A percentile compares a stretch with the other conserved stretches of the same genome.
Evolutionary conservation across 2,329 filamentous ascomycete genomes (phyloP).

Genomic region (Talaromyces rugulosus): DNA sequence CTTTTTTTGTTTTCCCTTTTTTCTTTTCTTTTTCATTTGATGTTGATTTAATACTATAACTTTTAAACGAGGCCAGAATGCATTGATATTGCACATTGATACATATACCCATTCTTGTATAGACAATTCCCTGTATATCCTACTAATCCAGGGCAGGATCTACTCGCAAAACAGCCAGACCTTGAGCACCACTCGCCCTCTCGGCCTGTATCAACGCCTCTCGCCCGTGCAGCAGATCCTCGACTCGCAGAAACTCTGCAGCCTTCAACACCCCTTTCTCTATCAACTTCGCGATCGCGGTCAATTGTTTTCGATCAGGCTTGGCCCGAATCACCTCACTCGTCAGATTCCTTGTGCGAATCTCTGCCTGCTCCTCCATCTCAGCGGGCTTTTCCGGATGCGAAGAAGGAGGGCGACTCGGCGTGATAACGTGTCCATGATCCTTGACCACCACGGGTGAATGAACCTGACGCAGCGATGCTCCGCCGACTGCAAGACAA

Average conservation of each 20-base stretch:
- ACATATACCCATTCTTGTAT: conserved; percentile 6
- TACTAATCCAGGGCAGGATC: conserved; percentile 11
- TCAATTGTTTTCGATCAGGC: conserved; percentile 31
- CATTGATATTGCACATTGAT: conserved; percentile 1
- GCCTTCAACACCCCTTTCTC: conserved; percentile 31
- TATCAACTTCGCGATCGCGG: conserved; percentile 30
- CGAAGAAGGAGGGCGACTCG: conserved; percentile 8
- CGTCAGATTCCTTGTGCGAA: conserved; percentile 21
- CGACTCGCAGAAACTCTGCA: conserved; percentile 26
- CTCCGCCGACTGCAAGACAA: conserved; percentile 27
- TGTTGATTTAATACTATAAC: conserved; percentile 5
- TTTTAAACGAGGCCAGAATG: neutral
- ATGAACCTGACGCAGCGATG: conserved; percentile 31
- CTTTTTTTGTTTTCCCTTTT: neutral
- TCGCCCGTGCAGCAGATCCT: conserved; percentile 31
- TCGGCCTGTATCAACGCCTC: conserved; percentile 25
- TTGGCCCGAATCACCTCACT: conserved; percentile 34
- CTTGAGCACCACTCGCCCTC: conserved; percentile 12
- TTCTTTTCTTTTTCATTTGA: conserved; percentile 7
- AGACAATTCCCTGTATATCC: conserved; percentile 5
- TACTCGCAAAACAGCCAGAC: conserved; percentile 13
- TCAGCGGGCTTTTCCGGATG: conserved; percentile 11
- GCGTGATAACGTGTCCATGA: conserved; percentile 29
- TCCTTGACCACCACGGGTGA: conserved; percentile 29
- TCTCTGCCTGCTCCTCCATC: conserved; percentile 9